A percentile compares a stretch with the other conserved stretches of the same genome.
Evolutionary conservation across 2,329 filamentous ascomycete species (phyloP).

Genomic region (Paradendryphiella salina): DNA sequence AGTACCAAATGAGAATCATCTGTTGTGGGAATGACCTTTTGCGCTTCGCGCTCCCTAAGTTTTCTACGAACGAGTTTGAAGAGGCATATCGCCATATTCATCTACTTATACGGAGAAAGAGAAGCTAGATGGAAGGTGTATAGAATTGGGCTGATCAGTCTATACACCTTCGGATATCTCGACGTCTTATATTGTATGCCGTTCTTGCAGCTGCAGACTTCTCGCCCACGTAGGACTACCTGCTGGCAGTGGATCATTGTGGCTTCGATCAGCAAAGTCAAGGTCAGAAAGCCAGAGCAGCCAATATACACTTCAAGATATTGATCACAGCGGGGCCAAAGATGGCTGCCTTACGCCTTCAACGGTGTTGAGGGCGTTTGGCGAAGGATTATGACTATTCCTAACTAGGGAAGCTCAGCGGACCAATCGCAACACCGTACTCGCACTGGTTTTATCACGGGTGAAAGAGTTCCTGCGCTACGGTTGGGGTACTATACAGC

Average conservation of each 20-base stretch:
- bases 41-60: conserved; percentile 24
- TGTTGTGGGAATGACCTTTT: conserved; percentile 25
- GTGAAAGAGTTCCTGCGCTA: not conserved
- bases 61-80: conserved; percentile 36
- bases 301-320: not conserved
- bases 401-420: conserved; percentile 19
- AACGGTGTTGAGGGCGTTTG: not conserved
- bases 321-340: not conserved
- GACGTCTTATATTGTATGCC: conserved; percentile 13
- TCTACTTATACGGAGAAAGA: not conserved
- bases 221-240: conserved; percentile 6
- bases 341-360: not conserved
- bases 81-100: conserved; percentile 31
- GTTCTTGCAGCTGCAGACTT: conserved; percentile 1
- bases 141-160: not conserved
- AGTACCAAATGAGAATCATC: conserved; percentile 33
- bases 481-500: conserved; percentile 7
- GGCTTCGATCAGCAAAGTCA: not conserved
- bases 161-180: not conserved
- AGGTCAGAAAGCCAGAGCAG: not conserved
- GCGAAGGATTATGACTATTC: conserved; percentile 6
- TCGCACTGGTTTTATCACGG: not conserved
- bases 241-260: not conserved
- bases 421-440: conserved; percentile 21
- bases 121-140: not conserved